Base-by-base conservation (phyloP, 2,329 filamentous ascomycete species). In the Pleoardoris graminearum region DNA sequence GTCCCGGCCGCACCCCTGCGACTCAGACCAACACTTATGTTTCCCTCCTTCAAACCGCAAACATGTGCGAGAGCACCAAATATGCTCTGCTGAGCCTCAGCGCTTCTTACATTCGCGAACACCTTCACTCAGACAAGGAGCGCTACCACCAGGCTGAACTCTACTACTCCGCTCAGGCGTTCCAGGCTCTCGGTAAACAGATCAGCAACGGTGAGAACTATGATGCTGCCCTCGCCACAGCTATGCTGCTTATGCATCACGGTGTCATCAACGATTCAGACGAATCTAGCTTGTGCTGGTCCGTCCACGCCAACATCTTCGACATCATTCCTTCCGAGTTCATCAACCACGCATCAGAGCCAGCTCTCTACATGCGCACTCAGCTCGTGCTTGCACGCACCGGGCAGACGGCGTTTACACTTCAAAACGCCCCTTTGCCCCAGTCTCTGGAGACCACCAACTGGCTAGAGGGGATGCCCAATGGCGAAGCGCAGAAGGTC, bases 241-340 rank as follows among this genome's bases (percentile, higher is more conserved):
- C 67, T 45, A 71, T 71, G 68, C 54, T 71, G 23, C 55, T 71
- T 2, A 66, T 71, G 64, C 68, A 71, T 27, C 65, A 69, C 21
- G 61, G 63, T 33, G 60, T 59, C 11, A 51, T 71, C 33, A 68
- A 67, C 48, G 59, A 58, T 7, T 30, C 52, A 3, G 57, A 66
- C 8, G 65, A 70, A 1, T 61, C 62, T 4, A 57, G 53, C n/a
- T 37, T 70, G 3, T 70, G 68, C 54, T 71, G 68, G 68, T 69
- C 66, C 2, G 62, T 59, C 37, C 68, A 71, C 22, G 66, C 68
- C 38, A 69, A 69, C 29, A 57, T 71, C 27, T 67, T 70, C 50
- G 63, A 71, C 42, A 61, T 60, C 4, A 67, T 68, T 7, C 67
- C 68, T 6, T 32, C 52, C 6, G 55, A 59, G 7, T 51, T 55